Percentiles rank a stretch among this genome's conserved stretches.
Conservation (phyloP, 345 rosid species). For the Salix arbutifolia region DNA sequence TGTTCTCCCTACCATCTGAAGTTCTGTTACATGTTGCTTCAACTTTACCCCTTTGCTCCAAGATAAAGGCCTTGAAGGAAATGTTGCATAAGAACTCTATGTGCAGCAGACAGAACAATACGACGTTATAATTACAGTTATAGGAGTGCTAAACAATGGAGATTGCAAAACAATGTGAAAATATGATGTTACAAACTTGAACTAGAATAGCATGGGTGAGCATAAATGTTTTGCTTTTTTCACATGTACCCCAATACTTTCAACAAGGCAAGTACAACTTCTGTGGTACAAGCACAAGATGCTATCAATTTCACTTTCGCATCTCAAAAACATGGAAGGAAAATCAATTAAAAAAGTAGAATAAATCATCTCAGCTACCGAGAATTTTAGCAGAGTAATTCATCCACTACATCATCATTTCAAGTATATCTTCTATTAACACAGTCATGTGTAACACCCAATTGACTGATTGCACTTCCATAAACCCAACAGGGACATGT, state of each 20-base stretch:
- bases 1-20: constrained; percentile 44
- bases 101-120: constrained; percentile 12
- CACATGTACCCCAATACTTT: not conserved
- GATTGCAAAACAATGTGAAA: not conserved
- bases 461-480: not conserved
- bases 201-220: not conserved
- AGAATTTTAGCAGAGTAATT: too few species aligned
- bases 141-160: not conserved
- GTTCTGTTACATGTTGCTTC: constrained; percentile 39
- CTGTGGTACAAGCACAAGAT: not conserved
- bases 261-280: not conserved
- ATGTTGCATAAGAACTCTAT: constrained; percentile 66
- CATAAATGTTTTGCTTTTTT: not conserved
- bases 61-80: constrained; percentile 51
- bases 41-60: constrained; percentile 53
- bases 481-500: not conserved
- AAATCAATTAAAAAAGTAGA: not conserved
- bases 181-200: not conserved
- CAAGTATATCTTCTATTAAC: too few species aligned
- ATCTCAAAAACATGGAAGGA: not conserved
- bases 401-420: too few species aligned
- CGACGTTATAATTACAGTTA: not conserved
- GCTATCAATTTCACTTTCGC: not conserved
- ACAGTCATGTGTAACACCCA: too few species aligned
- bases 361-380: too few species aligned